Conservation (phyloP, 495 filamentous ascomycete species). For the Penicillium pancosmium region DNA sequence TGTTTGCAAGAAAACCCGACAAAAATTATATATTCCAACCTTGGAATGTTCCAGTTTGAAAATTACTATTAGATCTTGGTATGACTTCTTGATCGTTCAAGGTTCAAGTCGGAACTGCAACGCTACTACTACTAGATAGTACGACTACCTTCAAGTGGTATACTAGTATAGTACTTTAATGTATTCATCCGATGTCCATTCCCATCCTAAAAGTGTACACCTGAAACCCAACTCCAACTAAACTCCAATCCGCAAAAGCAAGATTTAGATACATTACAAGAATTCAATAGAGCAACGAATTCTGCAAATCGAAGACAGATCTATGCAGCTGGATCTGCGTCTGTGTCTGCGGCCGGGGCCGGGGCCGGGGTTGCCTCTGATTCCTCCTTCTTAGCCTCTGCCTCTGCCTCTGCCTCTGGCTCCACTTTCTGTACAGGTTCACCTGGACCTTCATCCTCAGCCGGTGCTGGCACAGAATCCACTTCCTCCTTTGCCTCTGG, state of each 20-base stretch:
- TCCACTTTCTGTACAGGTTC: not conserved
- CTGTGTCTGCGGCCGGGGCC: slow-evolving; percentile 2
- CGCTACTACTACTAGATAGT: no score
- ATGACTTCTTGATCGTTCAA: no score
- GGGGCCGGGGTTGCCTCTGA: slow-evolving; percentile 9
- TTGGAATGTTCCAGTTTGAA: no score
- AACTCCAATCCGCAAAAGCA: not conserved
- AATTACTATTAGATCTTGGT: no score
- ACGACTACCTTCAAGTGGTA: no score
- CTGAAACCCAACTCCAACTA: not conserved
- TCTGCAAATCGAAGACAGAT: not conserved
- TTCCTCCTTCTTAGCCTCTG: slow-evolving; percentile 15
- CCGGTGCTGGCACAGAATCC: slow-evolving; percentile 1
- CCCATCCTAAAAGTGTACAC: not conserved
- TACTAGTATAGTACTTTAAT: not conserved
- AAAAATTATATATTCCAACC: no score
- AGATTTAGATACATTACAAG: not conserved
- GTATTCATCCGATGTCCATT: slow-evolving; percentile 3
- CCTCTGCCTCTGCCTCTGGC: not conserved
- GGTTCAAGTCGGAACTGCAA: no score
- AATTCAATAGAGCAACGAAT: not conserved
- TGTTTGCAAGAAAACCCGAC: no score
- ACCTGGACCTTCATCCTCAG: not conserved
- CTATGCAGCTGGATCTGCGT: slow-evolving; percentile 2
- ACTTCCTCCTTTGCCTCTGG: not conserved